These are phyloP conservation scores for Pestalotiopsis fici DNA, from an alignment of 2,329 filamentous ascomycete species.

Conservation along the genomic window DNA sequence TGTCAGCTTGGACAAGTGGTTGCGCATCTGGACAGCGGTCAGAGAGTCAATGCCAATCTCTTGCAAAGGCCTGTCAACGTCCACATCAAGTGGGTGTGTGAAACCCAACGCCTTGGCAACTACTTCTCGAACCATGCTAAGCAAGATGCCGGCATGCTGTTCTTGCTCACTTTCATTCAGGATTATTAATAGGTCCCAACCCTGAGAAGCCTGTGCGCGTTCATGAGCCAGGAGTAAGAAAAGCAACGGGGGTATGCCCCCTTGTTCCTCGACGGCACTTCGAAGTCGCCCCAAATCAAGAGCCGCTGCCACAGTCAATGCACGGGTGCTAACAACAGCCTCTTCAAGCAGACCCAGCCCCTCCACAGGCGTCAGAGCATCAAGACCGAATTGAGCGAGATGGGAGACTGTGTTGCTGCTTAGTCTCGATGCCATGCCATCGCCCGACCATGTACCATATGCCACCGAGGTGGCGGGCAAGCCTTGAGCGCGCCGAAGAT, in stretches of 20 bases:
- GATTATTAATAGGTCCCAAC: constrained; percentile 13
- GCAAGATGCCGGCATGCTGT: constrained; percentile 19
- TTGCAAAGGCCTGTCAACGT: constrained; percentile 20
- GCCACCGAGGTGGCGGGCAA: constrained; percentile 26
- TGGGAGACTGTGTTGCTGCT: constrained; percentile 16
- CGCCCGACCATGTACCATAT: constrained; percentile 27
- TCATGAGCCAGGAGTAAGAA: constrained; percentile 15
- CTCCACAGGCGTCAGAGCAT: constrained; percentile 15
- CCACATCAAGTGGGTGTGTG: constrained; percentile 17
- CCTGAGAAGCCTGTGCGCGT: not conserved
- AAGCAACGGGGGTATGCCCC: constrained; percentile 20
- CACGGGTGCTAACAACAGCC: constrained; percentile 16
- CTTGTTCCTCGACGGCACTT: constrained; percentile 19
- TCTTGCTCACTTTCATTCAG: constrained; percentile 17
- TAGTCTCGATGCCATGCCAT: constrained; percentile 27
- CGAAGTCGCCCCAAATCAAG: constrained; percentile 24
- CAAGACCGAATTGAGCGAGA: constrained; percentile 24
- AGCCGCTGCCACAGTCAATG: constrained; percentile 23
- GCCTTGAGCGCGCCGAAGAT: constrained; percentile 17
- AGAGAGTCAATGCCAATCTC: constrained; percentile 29
- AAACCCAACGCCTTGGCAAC: constrained; percentile 25
- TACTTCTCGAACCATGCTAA: constrained; percentile 22
- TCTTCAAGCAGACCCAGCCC: constrained; percentile 21
- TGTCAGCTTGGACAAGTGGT: constrained; percentile 23
- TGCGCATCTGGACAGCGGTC: constrained; percentile 26